Evolutionary conservation across 139 green algal genomes (phyloP), one percentile per base, ranked within the genome.

Genomic region (Marvania coccoides): DNA sequence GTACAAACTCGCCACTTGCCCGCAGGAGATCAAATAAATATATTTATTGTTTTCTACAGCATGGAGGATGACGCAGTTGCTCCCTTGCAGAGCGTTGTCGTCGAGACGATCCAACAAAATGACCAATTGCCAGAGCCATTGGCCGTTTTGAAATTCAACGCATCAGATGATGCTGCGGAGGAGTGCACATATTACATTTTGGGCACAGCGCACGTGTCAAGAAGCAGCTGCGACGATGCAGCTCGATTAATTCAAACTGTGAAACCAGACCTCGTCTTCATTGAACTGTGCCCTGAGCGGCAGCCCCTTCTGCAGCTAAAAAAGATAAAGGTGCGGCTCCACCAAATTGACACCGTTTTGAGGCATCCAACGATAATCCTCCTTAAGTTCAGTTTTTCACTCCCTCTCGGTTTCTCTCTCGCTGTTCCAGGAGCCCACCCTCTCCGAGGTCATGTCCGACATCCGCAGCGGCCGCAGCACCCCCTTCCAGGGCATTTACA

Each of bases 401-500:
- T n/a, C n/a, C n/a, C 9, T 8, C 26, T 47, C 23, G n/a, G 28
- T 59, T 29, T 63, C 3, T 47, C 24, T 6, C 19, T 28, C 19
- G 42, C 5, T 10, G 24, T 13, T 76, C 9, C 38, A 42, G 57
- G 40, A 75, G 48, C 57, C 55, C 14, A 28, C 29, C 19, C 54
- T 83, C 36, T 12, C 26, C 2, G 37, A 74, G 57, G 40, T 70
- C 19, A 5, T 76, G 23, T 30, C n/a, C 0, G 56, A 74, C 33
- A 55, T 63, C 5, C 45, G 51, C 0, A 23, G 24, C 14, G 76
- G 76, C 8, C 29, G 70, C 9, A 45, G 48, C 23, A 69, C 77
- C 0, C 47, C 74, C 13, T 84, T 87, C 39, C 71, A 83, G 34
- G 78, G 54, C 26, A 45, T 81, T 14, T 88, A 88, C 53, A 65